Conservation (phyloP, 2,329 filamentous ascomycete genomes). For the Fusarium kyushuense region DNA sequence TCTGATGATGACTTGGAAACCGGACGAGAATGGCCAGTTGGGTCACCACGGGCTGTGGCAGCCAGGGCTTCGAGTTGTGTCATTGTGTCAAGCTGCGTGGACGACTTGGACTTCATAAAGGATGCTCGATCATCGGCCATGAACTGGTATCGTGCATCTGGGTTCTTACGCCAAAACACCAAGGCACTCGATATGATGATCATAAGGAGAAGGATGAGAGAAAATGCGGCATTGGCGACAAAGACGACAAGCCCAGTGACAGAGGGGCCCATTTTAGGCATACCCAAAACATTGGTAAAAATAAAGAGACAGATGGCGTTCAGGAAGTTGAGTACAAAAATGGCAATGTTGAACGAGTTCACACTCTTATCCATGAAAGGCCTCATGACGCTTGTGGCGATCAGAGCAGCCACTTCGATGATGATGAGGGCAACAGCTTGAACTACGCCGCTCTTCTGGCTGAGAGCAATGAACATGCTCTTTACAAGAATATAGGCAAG, state of each 20-base stretch:
- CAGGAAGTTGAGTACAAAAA: slow-evolving; percentile 88
- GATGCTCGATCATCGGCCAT: slow-evolving; percentile 97
- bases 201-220: slow-evolving; percentile 84
- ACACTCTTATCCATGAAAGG: slow-evolving; percentile 99
- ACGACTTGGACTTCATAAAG: slow-evolving; percentile 90
- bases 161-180: slow-evolving; percentile 90
- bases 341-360: slow-evolving; percentile 95
- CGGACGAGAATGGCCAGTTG: slow-evolving; percentile 8
- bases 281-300: slow-evolving; percentile 87
- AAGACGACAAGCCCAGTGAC: slow-evolving; percentile 92
- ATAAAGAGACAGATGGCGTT: slow-evolving; percentile 90
- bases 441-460: slow-evolving; percentile 76
- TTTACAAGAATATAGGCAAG: slow-evolving; percentile 84
- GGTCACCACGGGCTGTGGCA: slow-evolving; percentile 87
- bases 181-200: slow-evolving; percentile 70
- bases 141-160: slow-evolving; percentile 93
- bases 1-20: slow-evolving; percentile 27
- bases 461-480: slow-evolving; percentile 87
- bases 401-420: slow-evolving; percentile 82
- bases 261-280: slow-evolving; percentile 84
- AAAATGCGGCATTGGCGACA: slow-evolving; percentile 85
- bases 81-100: slow-evolving; percentile 75
- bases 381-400: slow-evolving; percentile 80
- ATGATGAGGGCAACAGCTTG: slow-evolving; percentile 87
- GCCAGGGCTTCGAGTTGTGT: slow-evolving; percentile 92